Evolutionary conservation across 2,329 filamentous ascomycete species (phyloP).

Genomic region (Fragosphaeria purpurea): DNA sequence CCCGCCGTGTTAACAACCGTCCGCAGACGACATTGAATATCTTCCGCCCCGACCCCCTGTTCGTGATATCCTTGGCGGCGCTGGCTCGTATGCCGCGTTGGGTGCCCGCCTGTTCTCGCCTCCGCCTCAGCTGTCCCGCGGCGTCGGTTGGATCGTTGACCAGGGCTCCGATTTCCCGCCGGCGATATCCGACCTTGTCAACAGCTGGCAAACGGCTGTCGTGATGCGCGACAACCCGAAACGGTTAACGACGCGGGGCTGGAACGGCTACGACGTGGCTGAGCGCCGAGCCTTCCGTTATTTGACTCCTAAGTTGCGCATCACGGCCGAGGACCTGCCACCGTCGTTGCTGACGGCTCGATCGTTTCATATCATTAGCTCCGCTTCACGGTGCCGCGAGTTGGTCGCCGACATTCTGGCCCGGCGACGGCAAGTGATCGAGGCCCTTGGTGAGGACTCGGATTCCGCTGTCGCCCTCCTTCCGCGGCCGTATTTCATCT

Average conservation of each 20-base stretch:
- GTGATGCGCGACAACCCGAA: conserved; percentile 55
- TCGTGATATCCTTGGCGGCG: conserved; percentile 75
- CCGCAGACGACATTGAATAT: conserved; percentile 82
- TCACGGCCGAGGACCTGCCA: conserved; percentile 64
- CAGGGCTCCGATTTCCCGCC: conserved; percentile 77
- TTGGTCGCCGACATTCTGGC: conserved; percentile 63
- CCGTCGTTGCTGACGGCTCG: conserved; percentile 57
- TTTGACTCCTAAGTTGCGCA: conserved; percentile 71
- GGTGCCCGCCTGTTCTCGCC: conserved; percentile 85
- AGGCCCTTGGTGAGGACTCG: conserved; percentile 22
- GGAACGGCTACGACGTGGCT: conserved; percentile 71
- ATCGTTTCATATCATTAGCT: conserved; percentile 83
- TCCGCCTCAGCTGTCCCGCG: conserved; percentile 49
- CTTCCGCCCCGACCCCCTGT: conserved; percentile 57
- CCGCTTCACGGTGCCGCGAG: conserved; percentile 63
- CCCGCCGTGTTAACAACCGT: neutral
- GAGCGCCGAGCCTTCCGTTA: conserved; percentile 69
- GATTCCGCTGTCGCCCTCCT: neutral
- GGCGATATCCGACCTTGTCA: conserved; percentile 52
- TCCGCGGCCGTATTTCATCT: conserved; percentile 64
- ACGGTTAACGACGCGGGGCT: conserved; percentile 76
- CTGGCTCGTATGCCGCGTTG: conserved; percentile 74
- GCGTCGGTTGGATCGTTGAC: conserved; percentile 86
- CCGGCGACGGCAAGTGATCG: conserved; percentile 25
- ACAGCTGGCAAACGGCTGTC: conserved; percentile 66